Conservation (phyloP, 1,284 basidiomycete genomes). For the Leccinum solheimii region DNA sequence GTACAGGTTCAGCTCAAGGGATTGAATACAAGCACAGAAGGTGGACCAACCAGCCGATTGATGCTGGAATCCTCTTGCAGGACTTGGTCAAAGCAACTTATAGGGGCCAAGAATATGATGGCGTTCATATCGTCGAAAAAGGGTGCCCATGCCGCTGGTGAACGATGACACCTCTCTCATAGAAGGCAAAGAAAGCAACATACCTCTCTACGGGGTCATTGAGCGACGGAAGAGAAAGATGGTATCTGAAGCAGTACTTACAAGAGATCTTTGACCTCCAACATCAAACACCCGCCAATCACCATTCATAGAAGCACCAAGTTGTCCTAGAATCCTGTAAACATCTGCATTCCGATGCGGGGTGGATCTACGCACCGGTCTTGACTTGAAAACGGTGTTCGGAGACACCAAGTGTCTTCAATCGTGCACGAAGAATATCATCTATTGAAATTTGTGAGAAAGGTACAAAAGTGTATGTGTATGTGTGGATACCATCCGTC, state of each 20-base stretch:
- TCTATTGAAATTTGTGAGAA: slow-evolving; percentile 18
- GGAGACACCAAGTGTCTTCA: slow-evolving; percentile 44
- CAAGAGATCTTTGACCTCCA: slow-evolving; percentile 38
- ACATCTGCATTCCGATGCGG: not conserved
- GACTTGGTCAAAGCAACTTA: slow-evolving; percentile 65
- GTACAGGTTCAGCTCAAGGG: not conserved
- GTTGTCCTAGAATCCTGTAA: slow-evolving; percentile 23
- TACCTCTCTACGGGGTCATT: slow-evolving; percentile 28
- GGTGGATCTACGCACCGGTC: slow-evolving; percentile 24
- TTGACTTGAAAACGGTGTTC: slow-evolving; percentile 42
- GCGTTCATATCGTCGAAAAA: slow-evolving; percentile 59
- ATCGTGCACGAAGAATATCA: slow-evolving; percentile 38
- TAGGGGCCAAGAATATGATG: slow-evolving; percentile 62
- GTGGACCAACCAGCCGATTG: slow-evolving; percentile 53
- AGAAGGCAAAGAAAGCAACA: not conserved
- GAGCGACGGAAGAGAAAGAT: not conserved
- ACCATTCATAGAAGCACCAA: slow-evolving; percentile 34
- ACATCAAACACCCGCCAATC: slow-evolving; percentile 41
- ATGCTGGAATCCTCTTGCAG: slow-evolving; percentile 58
- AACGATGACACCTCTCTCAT: slow-evolving; percentile 5
- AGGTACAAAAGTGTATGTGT: not conserved
- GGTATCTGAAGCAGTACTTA: slow-evolving; percentile 15
- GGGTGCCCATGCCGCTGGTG: slow-evolving; percentile 38
- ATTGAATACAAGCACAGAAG: not conserved
- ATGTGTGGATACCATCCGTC: slow-evolving; percentile 39